Conservation (phyloP, 2,329 filamentous ascomycete species). For the Fusarium keratoplasticum region DNA sequence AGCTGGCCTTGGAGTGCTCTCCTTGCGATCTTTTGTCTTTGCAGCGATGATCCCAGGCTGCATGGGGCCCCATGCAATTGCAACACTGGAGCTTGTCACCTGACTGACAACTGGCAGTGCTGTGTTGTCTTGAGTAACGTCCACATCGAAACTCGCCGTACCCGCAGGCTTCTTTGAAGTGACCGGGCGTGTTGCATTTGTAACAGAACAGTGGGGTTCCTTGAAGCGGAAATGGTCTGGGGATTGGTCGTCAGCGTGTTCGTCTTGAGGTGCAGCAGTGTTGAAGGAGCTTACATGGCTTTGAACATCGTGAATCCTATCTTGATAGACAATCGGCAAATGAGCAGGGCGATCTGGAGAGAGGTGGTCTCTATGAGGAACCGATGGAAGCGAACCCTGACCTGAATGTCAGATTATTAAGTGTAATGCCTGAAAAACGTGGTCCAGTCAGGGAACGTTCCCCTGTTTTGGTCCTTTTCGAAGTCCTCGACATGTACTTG, state of each 20-base stretch:
- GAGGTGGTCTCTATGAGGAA: background rate
- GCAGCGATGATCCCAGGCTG: background rate
- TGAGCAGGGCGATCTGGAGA: background rate
- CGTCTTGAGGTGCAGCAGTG: background rate
- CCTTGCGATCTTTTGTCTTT: background rate
- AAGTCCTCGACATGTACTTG: too few species aligned
- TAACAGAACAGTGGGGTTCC: background rate
- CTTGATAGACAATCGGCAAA: background rate
- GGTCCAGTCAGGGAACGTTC: background rate
- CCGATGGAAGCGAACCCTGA: background rate
- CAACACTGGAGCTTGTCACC: background rate
- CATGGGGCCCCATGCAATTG: background rate
- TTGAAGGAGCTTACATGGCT: background rate
- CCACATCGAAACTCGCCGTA: background rate
- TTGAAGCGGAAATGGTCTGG: background rate
- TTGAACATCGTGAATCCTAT: background rate
- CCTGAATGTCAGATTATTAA: background rate
- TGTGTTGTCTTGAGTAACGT: background rate
- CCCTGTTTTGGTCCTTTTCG: background rate
- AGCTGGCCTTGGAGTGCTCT: background rate
- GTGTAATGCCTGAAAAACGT: background rate
- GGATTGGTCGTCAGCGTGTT: background rate
- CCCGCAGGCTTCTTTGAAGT: background rate
- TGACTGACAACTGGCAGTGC: background rate
- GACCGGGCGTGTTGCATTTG: background rate